These are phyloP conservation scores for Scytalidium lignicola DNA, from an alignment of 2,329 filamentous ascomycete species.

Conservation along the genomic window DNA sequence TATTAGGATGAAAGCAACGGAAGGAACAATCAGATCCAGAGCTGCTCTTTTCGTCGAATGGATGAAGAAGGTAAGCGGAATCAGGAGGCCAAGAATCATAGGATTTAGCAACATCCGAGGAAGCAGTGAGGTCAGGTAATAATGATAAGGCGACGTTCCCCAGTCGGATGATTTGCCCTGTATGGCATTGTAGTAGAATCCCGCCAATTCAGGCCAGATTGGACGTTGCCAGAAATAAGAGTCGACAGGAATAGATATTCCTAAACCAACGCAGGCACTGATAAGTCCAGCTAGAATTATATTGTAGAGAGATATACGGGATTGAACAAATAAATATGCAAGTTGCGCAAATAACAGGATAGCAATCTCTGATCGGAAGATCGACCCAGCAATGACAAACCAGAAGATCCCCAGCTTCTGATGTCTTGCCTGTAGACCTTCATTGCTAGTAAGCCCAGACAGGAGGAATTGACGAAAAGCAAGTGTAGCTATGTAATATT, in stretches of 20 bases:
- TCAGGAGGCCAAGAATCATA: slow-evolving; percentile 48
- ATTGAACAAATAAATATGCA: slow-evolving; percentile 55
- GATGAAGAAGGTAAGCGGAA: slow-evolving; percentile 46
- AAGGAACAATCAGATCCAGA: slow-evolving; percentile 55
- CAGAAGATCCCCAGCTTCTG: slow-evolving; percentile 65
- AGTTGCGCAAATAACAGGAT: slow-evolving; percentile 69
- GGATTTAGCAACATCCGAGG: slow-evolving; percentile 85
- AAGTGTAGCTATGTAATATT: slow-evolving; percentile 51
- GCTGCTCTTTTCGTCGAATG: slow-evolving; percentile 40
- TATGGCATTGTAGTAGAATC: slow-evolving; percentile 88
- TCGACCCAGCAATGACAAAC: slow-evolving; percentile 71
- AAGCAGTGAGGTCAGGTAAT: slow-evolving; percentile 77
- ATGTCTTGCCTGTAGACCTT: slow-evolving; percentile 34
- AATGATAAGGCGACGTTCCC: slow-evolving; percentile 82
- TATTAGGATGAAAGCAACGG: slow-evolving; percentile 65
- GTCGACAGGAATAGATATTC: slow-evolving; percentile 70
- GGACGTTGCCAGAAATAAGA: slow-evolving; percentile 89
- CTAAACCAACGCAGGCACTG: slow-evolving; percentile 62
- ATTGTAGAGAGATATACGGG: slow-evolving; percentile 45
- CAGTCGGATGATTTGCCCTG: slow-evolving; percentile 78
- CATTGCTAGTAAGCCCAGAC: slow-evolving; percentile 32
- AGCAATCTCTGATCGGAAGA: slow-evolving; percentile 88
- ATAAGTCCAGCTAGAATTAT: slow-evolving; percentile 62
- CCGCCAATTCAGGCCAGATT: slow-evolving; percentile 85
- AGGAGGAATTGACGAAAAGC: slow-evolving; percentile 43